Percentiles rank a stretch among this genome's conserved stretches.
These are phyloP conservation scores for Takakia lepidozioides DNA, from an alignment of 225 moss, liverwort and hornwort genomes.

Conservation along the genomic window DNA sequence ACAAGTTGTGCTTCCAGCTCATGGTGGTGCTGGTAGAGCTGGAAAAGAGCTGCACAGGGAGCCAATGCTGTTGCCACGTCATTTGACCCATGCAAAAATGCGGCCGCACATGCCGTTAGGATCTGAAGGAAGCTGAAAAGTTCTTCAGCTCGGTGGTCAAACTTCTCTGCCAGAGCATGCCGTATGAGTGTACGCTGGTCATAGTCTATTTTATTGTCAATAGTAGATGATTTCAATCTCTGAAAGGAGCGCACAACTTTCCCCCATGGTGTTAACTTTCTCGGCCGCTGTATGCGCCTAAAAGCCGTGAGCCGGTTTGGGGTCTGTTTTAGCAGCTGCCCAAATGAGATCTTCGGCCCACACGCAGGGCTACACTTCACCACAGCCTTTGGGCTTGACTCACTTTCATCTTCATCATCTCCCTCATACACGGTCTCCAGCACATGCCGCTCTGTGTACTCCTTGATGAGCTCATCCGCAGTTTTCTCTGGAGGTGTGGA, in stretches of 20 bases:
- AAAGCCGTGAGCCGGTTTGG: conserved; percentile 14
- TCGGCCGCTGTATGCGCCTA: conserved; percentile 9
- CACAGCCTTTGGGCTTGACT: not conserved
- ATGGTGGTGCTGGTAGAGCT: conserved; percentile 12
- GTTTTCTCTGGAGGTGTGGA: conserved; percentile 2
- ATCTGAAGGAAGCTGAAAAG: conserved; percentile 20
- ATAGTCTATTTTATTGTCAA: too few relatives aligned
- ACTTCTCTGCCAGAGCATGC: conserved; percentile 19
- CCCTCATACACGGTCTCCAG: conserved; percentile 21
- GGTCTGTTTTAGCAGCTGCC: conserved; percentile 10
- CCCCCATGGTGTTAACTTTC: not conserved
- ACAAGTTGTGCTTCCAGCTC: conserved; percentile 4
- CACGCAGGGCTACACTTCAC: not conserved
- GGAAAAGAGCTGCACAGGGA: conserved; percentile 12
- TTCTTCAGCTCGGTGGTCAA: conserved; percentile 14
- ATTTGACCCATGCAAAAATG: conserved; percentile 19
- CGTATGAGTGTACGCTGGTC: conserved; percentile 8
- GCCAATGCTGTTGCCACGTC: conserved; percentile 13
- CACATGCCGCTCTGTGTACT: conserved; percentile 12
- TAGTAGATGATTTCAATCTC: too few relatives aligned
- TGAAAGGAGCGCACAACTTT: not conserved
- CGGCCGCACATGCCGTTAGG: conserved; percentile 15
- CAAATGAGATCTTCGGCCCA: conserved; percentile 13
- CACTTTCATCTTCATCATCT: conserved; percentile 19
- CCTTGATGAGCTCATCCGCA: conserved; percentile 16